A percentile compares a stretch with the other conserved stretches of the same genome.
Evolutionary conservation across 129 eudicot species (phyloP).

Genomic region (Scalesia atractyloides): DNA sequence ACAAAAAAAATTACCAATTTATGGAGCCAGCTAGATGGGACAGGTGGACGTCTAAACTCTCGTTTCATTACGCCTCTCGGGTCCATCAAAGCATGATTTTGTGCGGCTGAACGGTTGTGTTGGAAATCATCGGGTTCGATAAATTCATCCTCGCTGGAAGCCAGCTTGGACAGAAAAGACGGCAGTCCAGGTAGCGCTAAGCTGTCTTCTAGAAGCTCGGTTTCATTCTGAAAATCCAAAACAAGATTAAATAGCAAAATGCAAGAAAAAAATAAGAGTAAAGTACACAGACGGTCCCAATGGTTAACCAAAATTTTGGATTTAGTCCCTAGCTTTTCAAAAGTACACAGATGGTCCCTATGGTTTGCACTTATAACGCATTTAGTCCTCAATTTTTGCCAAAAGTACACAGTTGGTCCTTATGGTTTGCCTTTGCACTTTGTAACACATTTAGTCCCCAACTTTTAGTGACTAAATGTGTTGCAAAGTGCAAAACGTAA

Average conservation of each 20-base stretch:
- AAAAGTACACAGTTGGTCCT: too few species aligned
- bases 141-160: slow-evolving; percentile 82
- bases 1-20: slow-evolving; percentile 51
- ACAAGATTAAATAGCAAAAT: background rate
- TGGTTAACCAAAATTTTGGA: too few species aligned
- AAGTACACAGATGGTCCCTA: too few species aligned
- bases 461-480: too few species aligned
- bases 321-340: too few species aligned
- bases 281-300: too few species aligned
- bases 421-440: too few species aligned
- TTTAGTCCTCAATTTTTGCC: too few species aligned
- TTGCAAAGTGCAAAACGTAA: too few species aligned
- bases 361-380: too few species aligned
- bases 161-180: slow-evolving; percentile 63
- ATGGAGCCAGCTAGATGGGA: slow-evolving; percentile 67
- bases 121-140: slow-evolving; percentile 76
- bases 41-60: slow-evolving; percentile 54
- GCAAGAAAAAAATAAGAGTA: background rate
- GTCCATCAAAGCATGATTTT: slow-evolving; percentile 48
- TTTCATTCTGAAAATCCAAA: slow-evolving; percentile 60
- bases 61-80: slow-evolving; percentile 45
- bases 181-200: slow-evolving; percentile 69
- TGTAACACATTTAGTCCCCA: too few species aligned
- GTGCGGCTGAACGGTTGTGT: slow-evolving; percentile 45
- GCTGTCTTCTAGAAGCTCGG: slow-evolving; percentile 85